Evolutionary conservation across 257 asterid species (phyloP), one percentile per base, ranked within the genome.

Genomic region (Gentiana dahurica): DNA sequence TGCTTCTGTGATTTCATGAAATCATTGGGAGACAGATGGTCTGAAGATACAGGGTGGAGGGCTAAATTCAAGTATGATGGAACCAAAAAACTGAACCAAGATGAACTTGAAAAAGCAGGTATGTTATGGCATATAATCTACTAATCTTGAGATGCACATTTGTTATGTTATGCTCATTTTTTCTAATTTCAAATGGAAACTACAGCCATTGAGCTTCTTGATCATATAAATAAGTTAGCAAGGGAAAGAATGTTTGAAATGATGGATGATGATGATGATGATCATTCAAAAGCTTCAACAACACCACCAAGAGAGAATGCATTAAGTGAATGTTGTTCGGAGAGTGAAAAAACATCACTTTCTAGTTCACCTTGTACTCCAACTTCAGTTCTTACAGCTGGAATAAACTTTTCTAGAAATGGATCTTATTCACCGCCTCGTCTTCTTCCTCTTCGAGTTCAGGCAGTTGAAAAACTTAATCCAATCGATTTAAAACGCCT

Each of bases 401-500:
- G 75, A 12, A 64, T 74, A 73, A 76, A 66, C 48, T 57, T 75
- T 34, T 39, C 54, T 51, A 62, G 58, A 12, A 55, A 71, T 32
- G 41, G 53, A 15, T 62, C 78, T 49, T 76, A 74, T 53, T 69
- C 92, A 39, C 84, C 94, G 13, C 89, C 90, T 32, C 56, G 59
- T 66, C 77, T 79, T 49, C 45, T 80, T 57, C 80, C 88, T 2
- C 75, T 80, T 43, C 75, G 91, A 71, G 85, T 77, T 73, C 83
- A 81, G 56, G 76, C 94, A 2, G 72, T 81, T 48, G 86, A 83
- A 49, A 91, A 83, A 65, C 77, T 91, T 45, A 87, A 78, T 67
- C 95, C 96, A 8, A 83, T 83, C 5, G 98, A 87, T 58, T 8
- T 83, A 8, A 85, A 85, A 69, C 92, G 83, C 67, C 81, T 91